Conservation (phyloP, 108 stramenopile genomes). For the Cylindrotheca closterium region DNA sequence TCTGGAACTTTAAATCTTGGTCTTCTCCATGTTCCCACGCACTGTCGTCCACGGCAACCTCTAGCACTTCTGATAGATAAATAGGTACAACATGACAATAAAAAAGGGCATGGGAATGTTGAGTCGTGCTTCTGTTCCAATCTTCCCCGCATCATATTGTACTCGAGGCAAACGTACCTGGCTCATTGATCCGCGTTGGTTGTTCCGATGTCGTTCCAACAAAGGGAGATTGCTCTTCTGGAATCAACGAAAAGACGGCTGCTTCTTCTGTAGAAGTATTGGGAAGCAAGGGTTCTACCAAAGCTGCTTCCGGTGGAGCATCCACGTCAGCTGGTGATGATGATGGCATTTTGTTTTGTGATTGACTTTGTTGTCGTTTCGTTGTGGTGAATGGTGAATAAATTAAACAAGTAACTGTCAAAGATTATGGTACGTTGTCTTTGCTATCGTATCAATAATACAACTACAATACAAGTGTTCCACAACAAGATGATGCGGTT, state of each 20-base stretch:
- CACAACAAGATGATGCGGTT: too few species aligned
- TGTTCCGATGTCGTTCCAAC: slow-evolving; percentile 5
- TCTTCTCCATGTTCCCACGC: slow-evolving; percentile 33
- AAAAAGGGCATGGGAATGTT: not conserved
- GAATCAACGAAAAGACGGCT: slow-evolving; percentile 4
- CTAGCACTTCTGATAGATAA: not conserved
- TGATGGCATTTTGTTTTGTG: too few species aligned
- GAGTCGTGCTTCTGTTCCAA: not conserved
- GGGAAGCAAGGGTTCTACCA: slow-evolving; percentile 16
- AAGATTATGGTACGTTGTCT: too few species aligned
- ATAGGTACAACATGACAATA: not conserved
- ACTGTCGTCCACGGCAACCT: slow-evolving; percentile 15
- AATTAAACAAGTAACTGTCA: too few species aligned
- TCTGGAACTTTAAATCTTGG: slow-evolving; percentile 15
- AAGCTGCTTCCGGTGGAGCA: not conserved
- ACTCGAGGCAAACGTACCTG: not conserved
- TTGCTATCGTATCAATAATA: too few species aligned
- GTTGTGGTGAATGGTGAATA: too few species aligned
- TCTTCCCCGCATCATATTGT: not conserved
- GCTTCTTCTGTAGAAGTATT: not conserved
- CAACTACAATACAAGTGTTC: too few species aligned
- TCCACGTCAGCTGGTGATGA: slow-evolving; percentile 7
- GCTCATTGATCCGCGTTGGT: not conserved
- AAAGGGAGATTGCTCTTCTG: not conserved
- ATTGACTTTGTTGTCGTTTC: too few species aligned